Percentiles rank a stretch among this genome's conserved stretches.
phyloP scores from a whole-genome alignment of 345 rosid genomes.

The rapeseed (Brassica napus) region DNA sequence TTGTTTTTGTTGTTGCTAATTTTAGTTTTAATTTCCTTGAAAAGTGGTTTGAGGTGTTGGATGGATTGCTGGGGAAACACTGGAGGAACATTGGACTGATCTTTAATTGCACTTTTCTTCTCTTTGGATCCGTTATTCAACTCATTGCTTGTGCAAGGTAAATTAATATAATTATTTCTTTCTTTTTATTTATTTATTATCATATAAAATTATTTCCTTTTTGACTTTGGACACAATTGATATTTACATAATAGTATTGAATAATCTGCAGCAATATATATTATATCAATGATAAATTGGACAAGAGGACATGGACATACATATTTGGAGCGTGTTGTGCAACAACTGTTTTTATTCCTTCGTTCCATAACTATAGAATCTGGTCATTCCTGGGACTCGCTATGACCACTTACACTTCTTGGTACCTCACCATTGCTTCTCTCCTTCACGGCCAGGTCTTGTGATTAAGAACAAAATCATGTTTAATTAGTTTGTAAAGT shows the following conservation, averaged over 20 bases:
- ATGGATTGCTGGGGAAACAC: constrained; percentile 91
- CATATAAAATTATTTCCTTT: neutral
- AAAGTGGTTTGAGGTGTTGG: constrained; percentile 98
- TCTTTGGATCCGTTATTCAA: constrained; percentile 97
- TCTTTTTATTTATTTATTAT: neutral
- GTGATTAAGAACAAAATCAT: neutral
- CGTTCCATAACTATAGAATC: constrained; percentile 91
- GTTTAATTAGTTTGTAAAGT: neutral
- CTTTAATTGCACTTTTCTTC: constrained; percentile 95
- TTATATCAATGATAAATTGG: constrained; percentile 94
- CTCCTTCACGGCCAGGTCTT: constrained; percentile 85
- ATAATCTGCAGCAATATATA: constrained; percentile 80
- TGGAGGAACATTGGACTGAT: constrained; percentile 91
- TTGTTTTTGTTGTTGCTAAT: neutral
- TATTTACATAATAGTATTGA: neutral
- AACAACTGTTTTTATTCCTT: constrained; percentile 95
- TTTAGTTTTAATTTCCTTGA: neutral
- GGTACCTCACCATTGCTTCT: constrained; percentile 93
- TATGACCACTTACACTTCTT: constrained; percentile 94
- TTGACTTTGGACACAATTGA: neutral
- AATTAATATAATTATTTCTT: neutral
- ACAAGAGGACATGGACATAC: constrained; percentile 99
- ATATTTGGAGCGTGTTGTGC: constrained; percentile 99
- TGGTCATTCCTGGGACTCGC: constrained; percentile 94
- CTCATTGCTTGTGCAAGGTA: constrained; percentile 98